phyloP scores from a whole-genome alignment of 83 land plant genomes.

The Thuja plicata region DNA sequence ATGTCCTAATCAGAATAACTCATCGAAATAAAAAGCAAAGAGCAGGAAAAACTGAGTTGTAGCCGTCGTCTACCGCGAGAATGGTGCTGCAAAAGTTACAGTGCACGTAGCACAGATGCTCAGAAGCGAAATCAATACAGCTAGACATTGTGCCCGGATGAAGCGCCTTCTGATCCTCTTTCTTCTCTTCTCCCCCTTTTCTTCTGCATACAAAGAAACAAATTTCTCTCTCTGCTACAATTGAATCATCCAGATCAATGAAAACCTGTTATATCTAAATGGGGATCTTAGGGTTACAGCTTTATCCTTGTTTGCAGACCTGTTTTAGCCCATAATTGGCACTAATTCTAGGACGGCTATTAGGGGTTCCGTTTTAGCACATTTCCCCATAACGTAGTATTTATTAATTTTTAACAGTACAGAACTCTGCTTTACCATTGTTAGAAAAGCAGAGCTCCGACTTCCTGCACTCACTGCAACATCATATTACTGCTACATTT shows the following conservation, averaged over 20 bases:
- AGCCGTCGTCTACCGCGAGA: constrained; percentile 27
- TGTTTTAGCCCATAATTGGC: not conserved
- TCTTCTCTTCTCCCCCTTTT: not conserved
- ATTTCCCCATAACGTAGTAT: not conserved
- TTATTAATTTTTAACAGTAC: not conserved
- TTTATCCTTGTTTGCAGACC: not conserved
- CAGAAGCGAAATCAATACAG: constrained; percentile 15
- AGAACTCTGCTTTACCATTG: not conserved
- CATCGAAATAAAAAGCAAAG: not conserved
- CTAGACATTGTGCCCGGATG: not conserved
- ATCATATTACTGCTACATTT: too few species aligned
- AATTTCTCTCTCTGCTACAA: not conserved
- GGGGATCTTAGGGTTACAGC: constrained; percentile 5
- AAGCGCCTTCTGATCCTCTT: not conserved
- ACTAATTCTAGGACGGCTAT: not conserved
- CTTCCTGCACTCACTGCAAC: too few species aligned
- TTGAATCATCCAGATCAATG: not conserved
- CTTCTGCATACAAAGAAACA: not conserved
- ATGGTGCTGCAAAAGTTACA: constrained; percentile 36
- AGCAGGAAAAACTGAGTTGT: not conserved
- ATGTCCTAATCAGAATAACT: not conserved
- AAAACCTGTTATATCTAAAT: not conserved
- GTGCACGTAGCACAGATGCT: constrained; percentile 34
- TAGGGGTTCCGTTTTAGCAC: not conserved
- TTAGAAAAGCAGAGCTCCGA: not conserved